A percentile compares a stretch with the other conserved stretches of the same genome.
These are phyloP conservation scores for Phytophthora hibernalis DNA, from an alignment of 352 stramenopile species.

Conservation along the genomic window DNA sequence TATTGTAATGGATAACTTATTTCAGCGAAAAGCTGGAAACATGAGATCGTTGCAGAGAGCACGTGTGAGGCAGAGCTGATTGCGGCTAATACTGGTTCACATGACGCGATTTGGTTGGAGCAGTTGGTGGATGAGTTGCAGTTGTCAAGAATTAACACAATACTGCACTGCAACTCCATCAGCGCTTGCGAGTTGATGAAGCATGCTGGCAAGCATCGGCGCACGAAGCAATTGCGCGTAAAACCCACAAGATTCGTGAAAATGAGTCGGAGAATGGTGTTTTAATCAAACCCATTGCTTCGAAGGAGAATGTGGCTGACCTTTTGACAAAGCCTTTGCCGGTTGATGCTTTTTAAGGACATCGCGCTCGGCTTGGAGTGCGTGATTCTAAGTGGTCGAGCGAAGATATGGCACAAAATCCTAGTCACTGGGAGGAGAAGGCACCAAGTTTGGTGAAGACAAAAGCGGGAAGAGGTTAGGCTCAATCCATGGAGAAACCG, in stretches of 20 bases:
- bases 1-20: slow-evolving; percentile 20
- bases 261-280: slow-evolving; percentile 16
- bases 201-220: slow-evolving; percentile 16
- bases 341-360: too few relatives aligned
- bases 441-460: too few relatives aligned
- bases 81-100: neutral
- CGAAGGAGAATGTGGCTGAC: slow-evolving; percentile 8
- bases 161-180: slow-evolving; percentile 12
- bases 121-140: slow-evolving; percentile 22
- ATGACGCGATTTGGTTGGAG: slow-evolving; percentile 18
- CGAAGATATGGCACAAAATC: too few relatives aligned
- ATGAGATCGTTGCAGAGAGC: slow-evolving; percentile 6
- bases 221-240: slow-evolving; percentile 19
- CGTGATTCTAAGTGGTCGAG: too few relatives aligned
- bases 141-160: slow-evolving; percentile 6
- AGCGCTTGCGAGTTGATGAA: slow-evolving; percentile 21
- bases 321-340: slow-evolving; percentile 15
- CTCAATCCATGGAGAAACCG: too few relatives aligned
- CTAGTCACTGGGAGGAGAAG: too few relatives aligned
- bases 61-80: slow-evolving; percentile 27
- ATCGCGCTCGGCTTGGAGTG: neutral
- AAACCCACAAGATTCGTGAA: slow-evolving; percentile 28
- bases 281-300: slow-evolving; percentile 4
- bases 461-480: too few relatives aligned
- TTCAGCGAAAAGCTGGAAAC: slow-evolving; percentile 24